Conservation (phyloP, 495 filamentous ascomycete species). For the Podospora comata region DNA sequence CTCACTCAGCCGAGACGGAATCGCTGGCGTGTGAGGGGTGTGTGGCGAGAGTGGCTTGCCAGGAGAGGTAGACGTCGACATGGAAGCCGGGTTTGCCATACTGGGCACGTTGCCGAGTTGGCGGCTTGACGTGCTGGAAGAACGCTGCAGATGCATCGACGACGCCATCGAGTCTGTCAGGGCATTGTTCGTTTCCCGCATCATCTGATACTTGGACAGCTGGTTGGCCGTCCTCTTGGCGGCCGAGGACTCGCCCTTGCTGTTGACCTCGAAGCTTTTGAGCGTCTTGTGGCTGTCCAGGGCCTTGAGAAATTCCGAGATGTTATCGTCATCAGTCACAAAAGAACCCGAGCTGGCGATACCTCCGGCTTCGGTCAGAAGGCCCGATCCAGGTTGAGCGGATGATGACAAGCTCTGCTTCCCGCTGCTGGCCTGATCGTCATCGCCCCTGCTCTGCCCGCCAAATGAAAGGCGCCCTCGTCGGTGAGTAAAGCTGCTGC, state of each 20-base stretch:
- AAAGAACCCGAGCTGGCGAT: conserved; percentile 74
- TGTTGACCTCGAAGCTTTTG: conserved; percentile 60
- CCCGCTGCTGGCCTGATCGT: conserved; percentile 83
- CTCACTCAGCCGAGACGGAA: conserved; percentile 87
- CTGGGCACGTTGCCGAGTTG: conserved; percentile 79
- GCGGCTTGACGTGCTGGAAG: conserved; percentile 77
- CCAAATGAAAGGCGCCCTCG: conserved; percentile 72
- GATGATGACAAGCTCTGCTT: conserved; percentile 82
- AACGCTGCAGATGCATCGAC: conserved; percentile 76
- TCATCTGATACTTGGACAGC: conserved; percentile 72
- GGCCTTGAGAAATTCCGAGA: conserved; percentile 85
- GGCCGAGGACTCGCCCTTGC: conserved; percentile 53
- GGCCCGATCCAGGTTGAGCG: conserved; percentile 79
- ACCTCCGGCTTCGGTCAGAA: conserved; percentile 67
- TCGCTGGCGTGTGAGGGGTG: conserved; percentile 89
- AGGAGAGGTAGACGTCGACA: conserved; percentile 81
- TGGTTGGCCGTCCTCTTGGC: conserved; percentile 65
- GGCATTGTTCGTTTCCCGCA: conserved; percentile 81
- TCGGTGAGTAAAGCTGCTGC: conserved; percentile 62
- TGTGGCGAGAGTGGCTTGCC: conserved; percentile 91
- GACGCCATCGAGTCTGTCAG: conserved; percentile 87
- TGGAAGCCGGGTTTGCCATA: conserved; percentile 77
- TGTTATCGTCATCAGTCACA: conserved; percentile 84
- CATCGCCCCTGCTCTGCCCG: conserved; percentile 67
- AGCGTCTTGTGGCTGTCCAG: conserved; percentile 79